phyloP scores from a whole-genome alignment of 2,329 filamentous ascomycete species.

The Talaromyces islandicus region DNA sequence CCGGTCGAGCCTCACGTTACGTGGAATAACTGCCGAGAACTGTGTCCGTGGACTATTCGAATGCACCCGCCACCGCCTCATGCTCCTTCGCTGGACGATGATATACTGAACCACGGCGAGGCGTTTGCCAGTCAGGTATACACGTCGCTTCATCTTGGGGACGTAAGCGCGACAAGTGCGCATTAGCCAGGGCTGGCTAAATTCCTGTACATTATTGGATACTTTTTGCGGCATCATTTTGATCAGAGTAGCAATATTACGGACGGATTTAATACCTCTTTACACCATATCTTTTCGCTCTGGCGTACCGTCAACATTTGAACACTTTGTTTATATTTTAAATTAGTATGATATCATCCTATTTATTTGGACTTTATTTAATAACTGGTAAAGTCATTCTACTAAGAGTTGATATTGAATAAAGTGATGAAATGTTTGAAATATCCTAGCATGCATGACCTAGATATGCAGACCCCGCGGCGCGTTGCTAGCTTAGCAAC shows the following conservation, averaged over 20 bases:
- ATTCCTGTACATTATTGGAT: background rate
- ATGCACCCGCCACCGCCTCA: constrained; percentile 29
- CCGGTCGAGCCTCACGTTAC: constrained; percentile 28
- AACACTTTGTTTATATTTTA: background rate
- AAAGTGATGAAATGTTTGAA: too few species aligned
- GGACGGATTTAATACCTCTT: background rate
- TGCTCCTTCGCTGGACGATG: constrained; percentile 26
- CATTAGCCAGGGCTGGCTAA: background rate
- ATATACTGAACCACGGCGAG: constrained; percentile 25
- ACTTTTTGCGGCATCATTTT: background rate
- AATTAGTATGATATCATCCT: background rate
- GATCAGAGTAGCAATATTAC: background rate
- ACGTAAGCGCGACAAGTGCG: background rate
- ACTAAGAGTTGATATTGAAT: too few species aligned
- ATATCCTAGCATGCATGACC: too few species aligned
- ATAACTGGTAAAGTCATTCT: too few species aligned
- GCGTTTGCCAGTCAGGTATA: constrained; percentile 29
- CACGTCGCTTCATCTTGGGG: constrained; percentile 25
- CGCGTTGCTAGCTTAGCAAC: too few species aligned
- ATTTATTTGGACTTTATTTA: background rate
- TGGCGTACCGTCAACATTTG: background rate
- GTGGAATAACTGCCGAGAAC: constrained; percentile 31
- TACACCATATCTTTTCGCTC: background rate
- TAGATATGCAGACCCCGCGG: too few species aligned
- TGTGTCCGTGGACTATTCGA: constrained; percentile 35